A percentile compares a stretch with the other conserved stretches of the same genome.
phyloP scores from a whole-genome alignment of 2,329 filamentous ascomycete genomes.

The Neofusicoccum parvum region DNA sequence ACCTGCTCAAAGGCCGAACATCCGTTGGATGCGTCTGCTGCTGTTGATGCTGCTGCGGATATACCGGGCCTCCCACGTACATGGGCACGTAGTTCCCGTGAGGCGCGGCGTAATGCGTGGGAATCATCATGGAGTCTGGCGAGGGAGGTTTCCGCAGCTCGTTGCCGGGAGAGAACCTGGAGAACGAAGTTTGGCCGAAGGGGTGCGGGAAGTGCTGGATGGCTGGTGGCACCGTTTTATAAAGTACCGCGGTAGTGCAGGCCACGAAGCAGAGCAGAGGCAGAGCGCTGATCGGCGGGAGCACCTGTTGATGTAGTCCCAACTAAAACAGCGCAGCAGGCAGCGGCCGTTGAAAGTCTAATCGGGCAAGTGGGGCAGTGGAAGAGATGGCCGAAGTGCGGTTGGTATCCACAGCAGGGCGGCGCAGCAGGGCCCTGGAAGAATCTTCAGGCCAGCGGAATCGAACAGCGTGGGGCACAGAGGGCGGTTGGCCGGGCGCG shows the following conservation, averaged over 20 bases:
- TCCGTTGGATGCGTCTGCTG: neutral
- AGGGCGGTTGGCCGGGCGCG: slow-evolving; percentile 1
- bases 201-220: neutral
- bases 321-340: neutral
- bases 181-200: neutral
- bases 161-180: neutral
- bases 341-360: neutral
- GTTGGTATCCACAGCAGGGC: neutral
- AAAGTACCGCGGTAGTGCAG: neutral
- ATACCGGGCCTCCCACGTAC: neutral
- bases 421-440: neutral
- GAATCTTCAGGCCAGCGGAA: neutral
- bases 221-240: neutral
- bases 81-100: neutral
- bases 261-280: neutral
- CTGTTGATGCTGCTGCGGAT: neutral
- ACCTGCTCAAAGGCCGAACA: slow-evolving; percentile 15
- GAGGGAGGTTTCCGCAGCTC: neutral
- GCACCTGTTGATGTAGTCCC: too few species aligned
- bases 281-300: neutral
- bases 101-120: neutral
- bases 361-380: neutral
- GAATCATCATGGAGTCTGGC: neutral
- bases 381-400: neutral
- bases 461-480: neutral